Percentiles rank a stretch among this genome's conserved stretches.
phyloP scores from a whole-genome alignment of 2,329 filamentous ascomycete species.

The Neonectria faginata region DNA sequence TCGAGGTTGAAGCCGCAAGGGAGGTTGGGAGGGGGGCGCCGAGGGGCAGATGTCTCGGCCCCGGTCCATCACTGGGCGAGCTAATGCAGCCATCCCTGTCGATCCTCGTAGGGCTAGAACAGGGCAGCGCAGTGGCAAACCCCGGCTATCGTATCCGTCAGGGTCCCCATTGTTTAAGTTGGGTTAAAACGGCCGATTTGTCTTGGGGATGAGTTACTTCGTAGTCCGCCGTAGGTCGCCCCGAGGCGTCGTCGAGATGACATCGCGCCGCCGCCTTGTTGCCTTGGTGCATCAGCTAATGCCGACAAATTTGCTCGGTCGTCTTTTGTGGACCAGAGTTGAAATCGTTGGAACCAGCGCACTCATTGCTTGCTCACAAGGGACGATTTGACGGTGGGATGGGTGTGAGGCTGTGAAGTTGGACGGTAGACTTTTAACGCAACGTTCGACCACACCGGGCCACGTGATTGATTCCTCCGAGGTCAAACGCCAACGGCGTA shows the following conservation, averaged over 20 bases:
- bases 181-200: not conserved
- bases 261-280: slow-evolving; percentile 22
- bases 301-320: slow-evolving; percentile 6
- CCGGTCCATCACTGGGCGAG: slow-evolving; percentile 39
- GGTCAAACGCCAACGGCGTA: too few relatives aligned
- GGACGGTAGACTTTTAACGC: not conserved
- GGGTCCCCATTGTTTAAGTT: not conserved
- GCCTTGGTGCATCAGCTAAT: slow-evolving; percentile 15
- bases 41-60: slow-evolving; percentile 36
- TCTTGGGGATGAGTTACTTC: not conserved
- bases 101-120: slow-evolving; percentile 43
- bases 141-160: not conserved
- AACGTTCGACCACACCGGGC: not conserved
- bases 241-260: slow-evolving; percentile 22
- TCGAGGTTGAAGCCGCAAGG: slow-evolving; percentile 33
- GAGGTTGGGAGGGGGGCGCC: slow-evolving; percentile 28
- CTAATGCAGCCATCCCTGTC: slow-evolving; percentile 40
- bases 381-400: not conserved
- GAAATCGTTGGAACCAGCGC: not conserved
- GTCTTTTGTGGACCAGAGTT: slow-evolving; percentile 2
- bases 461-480: not conserved
- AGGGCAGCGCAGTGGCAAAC: slow-evolving; percentile 22
- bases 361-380: not conserved
- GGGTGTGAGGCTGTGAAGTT: not conserved
- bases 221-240: slow-evolving; percentile 14